Percentiles rank a stretch among this genome's conserved stretches.
Evolutionary conservation across 495 filamentous ascomycete species (phyloP).

Genomic region (Aspergillus bertholletiae): DNA sequence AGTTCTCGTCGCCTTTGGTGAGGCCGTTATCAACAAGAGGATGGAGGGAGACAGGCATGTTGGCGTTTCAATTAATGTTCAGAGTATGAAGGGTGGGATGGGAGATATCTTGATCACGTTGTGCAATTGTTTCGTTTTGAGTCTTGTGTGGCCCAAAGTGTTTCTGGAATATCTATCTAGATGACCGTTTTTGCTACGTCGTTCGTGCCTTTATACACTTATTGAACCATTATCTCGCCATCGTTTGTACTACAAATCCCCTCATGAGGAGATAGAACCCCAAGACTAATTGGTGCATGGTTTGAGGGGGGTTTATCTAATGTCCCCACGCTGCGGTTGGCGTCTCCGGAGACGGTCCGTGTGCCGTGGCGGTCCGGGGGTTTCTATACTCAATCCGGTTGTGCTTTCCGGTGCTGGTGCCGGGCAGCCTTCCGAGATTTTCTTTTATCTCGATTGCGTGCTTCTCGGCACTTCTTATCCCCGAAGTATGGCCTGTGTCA

Average conservation of each 20-base stretch:
- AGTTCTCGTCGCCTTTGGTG: slow-evolving; percentile 39
- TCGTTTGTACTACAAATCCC: background rate
- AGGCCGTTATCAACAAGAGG: slow-evolving; percentile 57
- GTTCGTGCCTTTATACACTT: background rate
- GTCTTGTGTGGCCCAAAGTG: too few relatives aligned
- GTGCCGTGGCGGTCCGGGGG: background rate
- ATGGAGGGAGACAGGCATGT: slow-evolving; percentile 43
- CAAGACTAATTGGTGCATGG: background rate
- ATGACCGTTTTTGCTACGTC: background rate
- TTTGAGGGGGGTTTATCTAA: background rate
- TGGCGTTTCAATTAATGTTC: too few relatives aligned
- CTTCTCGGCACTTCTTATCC: background rate
- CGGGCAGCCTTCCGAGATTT: background rate
- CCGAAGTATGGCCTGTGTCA: too few relatives aligned
- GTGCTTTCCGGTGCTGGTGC: background rate
- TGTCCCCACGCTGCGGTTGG: background rate
- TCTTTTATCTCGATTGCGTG: background rate
- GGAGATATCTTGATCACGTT: too few relatives aligned
- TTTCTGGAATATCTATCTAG: too few relatives aligned
- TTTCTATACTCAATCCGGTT: background rate
- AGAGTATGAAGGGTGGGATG: too few relatives aligned
- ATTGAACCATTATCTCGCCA: background rate
- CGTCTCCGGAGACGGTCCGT: background rate
- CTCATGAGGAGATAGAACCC: slow-evolving; percentile 2
- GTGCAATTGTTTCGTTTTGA: too few relatives aligned